phyloP scores from a whole-genome alignment of 352 stramenopile species.

The Globisporangium polare region DNA sequence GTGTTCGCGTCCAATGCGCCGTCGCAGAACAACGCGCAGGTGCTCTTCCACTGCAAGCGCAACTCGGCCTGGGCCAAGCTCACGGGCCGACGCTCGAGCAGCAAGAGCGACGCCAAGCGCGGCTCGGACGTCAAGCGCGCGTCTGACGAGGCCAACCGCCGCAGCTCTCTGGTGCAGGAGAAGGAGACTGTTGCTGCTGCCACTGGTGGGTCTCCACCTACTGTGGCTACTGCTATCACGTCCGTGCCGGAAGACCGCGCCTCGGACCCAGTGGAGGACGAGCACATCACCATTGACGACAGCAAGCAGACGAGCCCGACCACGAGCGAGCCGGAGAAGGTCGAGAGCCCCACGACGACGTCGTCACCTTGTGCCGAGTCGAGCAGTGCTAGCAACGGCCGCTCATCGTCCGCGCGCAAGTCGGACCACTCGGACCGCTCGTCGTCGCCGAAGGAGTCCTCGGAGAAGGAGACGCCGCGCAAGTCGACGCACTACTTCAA shows the following conservation, averaged over 20 bases:
- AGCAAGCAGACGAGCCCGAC: constrained; percentile 13
- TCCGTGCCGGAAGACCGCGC: neutral
- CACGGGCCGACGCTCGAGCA: constrained; percentile 35
- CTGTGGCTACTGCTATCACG: neutral
- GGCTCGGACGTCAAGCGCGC: constrained; percentile 21
- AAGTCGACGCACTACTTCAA: constrained; percentile 84
- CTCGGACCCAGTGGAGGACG: constrained; percentile 10
- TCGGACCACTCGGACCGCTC: constrained; percentile 14
- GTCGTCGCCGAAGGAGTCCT: constrained; percentile 15
- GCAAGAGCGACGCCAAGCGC: constrained; percentile 28
- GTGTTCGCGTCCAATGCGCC: constrained; percentile 54
- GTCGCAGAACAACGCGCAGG: constrained; percentile 64
- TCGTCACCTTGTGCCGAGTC: constrained; percentile 18
- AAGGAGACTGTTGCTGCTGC: neutral
- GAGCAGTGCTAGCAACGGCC: constrained; percentile 5
- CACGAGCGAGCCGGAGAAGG: constrained; percentile 8
- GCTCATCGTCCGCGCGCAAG: constrained; percentile 8
- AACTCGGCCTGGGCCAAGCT: constrained; percentile 61
- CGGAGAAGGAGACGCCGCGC: constrained; percentile 27
- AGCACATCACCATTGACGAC: neutral
- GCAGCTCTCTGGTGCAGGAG: constrained; percentile 23
- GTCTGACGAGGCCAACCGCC: constrained; percentile 19
- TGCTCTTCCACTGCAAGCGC: constrained; percentile 70
- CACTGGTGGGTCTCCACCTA: neutral
- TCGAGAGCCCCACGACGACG: constrained; percentile 6